These are phyloP conservation scores for Candida odintsovae DNA, from an alignment of 805 yeast species.

Conservation along the genomic window DNA sequence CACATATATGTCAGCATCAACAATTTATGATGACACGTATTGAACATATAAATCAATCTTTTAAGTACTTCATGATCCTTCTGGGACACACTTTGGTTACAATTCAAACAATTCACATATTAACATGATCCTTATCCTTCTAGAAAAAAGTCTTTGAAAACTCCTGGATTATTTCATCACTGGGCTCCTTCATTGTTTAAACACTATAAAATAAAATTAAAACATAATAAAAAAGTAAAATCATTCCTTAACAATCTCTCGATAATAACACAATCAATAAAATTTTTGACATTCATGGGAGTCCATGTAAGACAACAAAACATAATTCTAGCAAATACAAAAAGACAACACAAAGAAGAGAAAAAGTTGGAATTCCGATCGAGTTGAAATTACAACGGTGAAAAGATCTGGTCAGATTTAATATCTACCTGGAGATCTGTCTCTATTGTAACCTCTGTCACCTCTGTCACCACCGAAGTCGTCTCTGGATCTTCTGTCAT, in stretches of 20 bases:
- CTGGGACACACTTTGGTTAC: neutral
- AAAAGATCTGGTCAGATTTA: slow-evolving; percentile 20
- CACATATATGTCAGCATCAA: no score
- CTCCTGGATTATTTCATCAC: neutral
- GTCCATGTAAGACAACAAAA: neutral
- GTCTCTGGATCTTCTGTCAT: slow-evolving; percentile 32
- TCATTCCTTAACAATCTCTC: neutral
- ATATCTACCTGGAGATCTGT: slow-evolving; percentile 75
- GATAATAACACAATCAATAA: neutral
- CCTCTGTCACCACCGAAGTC: slow-evolving; percentile 32
- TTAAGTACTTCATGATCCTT: neutral
- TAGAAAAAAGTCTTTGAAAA: neutral
- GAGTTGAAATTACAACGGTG: neutral
- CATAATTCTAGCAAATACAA: neutral
- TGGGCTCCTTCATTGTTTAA: neutral
- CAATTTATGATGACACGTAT: neutral
- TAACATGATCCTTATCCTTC: neutral
- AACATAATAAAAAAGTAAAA: neutral
- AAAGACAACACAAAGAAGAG: neutral
- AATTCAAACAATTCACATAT: neutral
- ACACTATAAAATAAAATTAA: neutral
- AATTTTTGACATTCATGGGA: neutral
- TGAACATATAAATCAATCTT: no score
- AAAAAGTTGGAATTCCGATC: neutral
- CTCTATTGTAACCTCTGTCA: slow-evolving; percentile 47